Base-by-base conservation (phyloP, 129 eudicot species). In the Helichrysum umbraculigerum region DNA sequence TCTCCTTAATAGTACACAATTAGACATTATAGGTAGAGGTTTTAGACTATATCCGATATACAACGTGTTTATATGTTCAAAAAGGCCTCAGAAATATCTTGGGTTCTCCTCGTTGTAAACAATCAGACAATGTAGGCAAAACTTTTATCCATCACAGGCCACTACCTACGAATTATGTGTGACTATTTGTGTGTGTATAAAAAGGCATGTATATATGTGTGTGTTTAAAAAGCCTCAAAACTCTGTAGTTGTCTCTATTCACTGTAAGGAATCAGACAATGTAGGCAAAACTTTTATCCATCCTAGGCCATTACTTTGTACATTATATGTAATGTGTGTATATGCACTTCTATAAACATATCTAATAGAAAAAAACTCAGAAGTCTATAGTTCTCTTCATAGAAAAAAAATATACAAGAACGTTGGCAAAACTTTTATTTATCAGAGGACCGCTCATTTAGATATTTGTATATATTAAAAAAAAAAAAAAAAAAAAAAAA, bases 121-220 rank as follows among this genome's bases (percentile, higher is more conserved):
- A 61, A 21, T 61, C 66, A 61, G 66, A 61, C 66, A 61, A 25
- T 61, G 66, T 61, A 61, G 66, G 66, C 66, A 61, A 61, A 61
- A 61, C 66, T 25, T 25, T 61, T 22, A 61, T 61, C 28, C 66
- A 61, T 61, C 66, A 61, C 12, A 22, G 66, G 66, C 66, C 66
- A 3, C 16, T 25, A 61, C 65, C 8, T 21, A 59, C 5, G 11
- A 0, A 61, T 57, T 5, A 57, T 7, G 63, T 57, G 60, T 44
- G 1, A 16, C 16, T 57, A 57, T 57, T 4, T 20, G 63, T 57
- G 29, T 21, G 25, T 20, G 20, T 57, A n/a, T 25, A 25, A 25
- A 25, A 25, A 5, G 2, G n/a, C 6, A 16, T 16, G 25, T 8
- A 17, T 39, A 3, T 39, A 39, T 39, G 9, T 2, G 9, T 2